phyloP scores from a whole-genome alignment of 805 yeast genomes.

The Metschnikowia rubicola region DNA sequence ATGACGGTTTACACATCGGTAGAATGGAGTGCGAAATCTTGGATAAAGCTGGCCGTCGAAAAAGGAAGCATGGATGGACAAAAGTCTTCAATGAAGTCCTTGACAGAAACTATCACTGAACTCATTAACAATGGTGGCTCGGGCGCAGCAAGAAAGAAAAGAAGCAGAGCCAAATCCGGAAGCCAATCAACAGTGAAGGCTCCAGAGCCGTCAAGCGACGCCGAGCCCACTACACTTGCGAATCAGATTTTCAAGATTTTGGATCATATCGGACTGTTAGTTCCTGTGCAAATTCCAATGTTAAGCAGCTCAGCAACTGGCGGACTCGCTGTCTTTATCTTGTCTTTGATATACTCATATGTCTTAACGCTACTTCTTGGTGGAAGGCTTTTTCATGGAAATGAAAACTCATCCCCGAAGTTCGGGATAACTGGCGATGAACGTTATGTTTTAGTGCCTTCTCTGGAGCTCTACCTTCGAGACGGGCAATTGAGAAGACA shows the following conservation, averaged over 20 bases:
- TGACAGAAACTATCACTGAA: conserved; percentile 12
- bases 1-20: conserved; percentile 63
- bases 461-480: conserved; percentile 12
- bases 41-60: conserved; percentile 90
- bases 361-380: conserved; percentile 1
- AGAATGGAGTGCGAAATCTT: conserved; percentile 87
- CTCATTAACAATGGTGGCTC: conserved; percentile 8
- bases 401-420: neutral
- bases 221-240: conserved; percentile 1
- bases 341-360: conserved; percentile 11
- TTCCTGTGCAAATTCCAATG: conserved; percentile 12
- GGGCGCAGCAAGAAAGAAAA: conserved; percentile 12
- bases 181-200: conserved; percentile 2
- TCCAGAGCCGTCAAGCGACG: neutral
- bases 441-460: conserved; percentile 6
- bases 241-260: conserved; percentile 7
- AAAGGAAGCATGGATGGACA: conserved; percentile 83
- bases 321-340: conserved; percentile 2
- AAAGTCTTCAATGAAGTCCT: conserved; percentile 27
- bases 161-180: conserved; percentile 11
- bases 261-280: conserved; percentile 12
- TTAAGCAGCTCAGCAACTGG: conserved; percentile 12
- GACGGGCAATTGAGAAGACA: conserved; percentile 3
- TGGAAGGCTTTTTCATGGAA: neutral
- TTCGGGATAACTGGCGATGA: neutral